Evolutionary conservation across 2,329 filamentous ascomycete species (phyloP).

Genomic region (Aspergillus sp.): DNA sequence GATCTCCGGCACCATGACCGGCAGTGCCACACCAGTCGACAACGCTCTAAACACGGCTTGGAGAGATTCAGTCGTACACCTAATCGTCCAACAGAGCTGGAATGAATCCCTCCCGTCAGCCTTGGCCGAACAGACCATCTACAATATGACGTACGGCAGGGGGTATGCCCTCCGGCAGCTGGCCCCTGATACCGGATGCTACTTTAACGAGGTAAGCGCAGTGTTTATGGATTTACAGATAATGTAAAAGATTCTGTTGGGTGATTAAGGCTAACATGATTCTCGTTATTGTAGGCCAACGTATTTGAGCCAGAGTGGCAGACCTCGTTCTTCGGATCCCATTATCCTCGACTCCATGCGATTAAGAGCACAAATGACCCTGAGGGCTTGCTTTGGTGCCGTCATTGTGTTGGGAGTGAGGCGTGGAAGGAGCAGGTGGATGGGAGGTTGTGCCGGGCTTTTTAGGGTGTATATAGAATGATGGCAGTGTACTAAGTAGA

Average conservation of each 20-base stretch:
- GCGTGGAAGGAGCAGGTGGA: background rate
- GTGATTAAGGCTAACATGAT: no score
- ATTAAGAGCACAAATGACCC: constrained; percentile 17
- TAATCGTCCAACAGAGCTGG: constrained; percentile 19
- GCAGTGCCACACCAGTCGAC: constrained; percentile 1
- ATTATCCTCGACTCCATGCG: background rate
- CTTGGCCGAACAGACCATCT: constrained; percentile 6
- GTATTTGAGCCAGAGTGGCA: constrained; percentile 16
- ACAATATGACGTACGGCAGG: constrained; percentile 19
- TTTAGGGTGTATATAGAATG: background rate
- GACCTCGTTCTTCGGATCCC: background rate
- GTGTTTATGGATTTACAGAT: no score
- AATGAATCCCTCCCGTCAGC: constrained; percentile 6
- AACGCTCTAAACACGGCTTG: constrained; percentile 23
- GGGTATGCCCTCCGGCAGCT: constrained; percentile 25
- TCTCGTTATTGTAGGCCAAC: constrained; percentile 12
- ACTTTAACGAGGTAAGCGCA: constrained; percentile 30
- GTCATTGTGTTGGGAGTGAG: constrained; percentile 26
- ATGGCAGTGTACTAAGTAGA: no score
- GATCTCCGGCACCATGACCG: constrained; percentile 19
- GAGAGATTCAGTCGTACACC: constrained; percentile 18
- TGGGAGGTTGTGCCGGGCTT: background rate
- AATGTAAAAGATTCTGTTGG: no score
- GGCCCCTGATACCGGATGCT: constrained; percentile 30
- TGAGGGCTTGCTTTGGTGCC: constrained; percentile 21